A percentile compares a stretch with the other conserved stretches of the same genome.
These are phyloP conservation scores for Aquilaria malaccensis DNA, from an alignment of 345 rosid species.

Conservation along the genomic window DNA sequence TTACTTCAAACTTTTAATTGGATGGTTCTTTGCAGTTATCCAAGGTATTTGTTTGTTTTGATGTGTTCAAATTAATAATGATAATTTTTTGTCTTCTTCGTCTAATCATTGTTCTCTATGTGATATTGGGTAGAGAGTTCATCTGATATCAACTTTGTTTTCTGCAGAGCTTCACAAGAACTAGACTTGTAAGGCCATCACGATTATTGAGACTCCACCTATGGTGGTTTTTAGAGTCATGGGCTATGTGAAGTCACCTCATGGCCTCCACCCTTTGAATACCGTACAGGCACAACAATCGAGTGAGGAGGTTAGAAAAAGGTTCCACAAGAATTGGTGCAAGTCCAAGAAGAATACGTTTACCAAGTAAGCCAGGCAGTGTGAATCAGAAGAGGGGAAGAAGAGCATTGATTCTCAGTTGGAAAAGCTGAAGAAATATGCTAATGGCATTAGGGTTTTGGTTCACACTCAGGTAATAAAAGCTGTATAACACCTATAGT, in stretches of 20 bases:
- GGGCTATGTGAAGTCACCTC: constrained; percentile 69
- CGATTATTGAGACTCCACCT: constrained; percentile 75
- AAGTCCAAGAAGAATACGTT: constrained; percentile 92
- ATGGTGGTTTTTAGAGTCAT: constrained; percentile 83
- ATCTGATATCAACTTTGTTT: background rate
- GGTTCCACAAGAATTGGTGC: constrained; percentile 85
- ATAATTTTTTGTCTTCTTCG: too few relatives aligned
- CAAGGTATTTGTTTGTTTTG: too few relatives aligned
- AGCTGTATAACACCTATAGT: background rate
- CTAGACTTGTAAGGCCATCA: constrained; percentile 87
- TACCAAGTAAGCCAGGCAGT: constrained; percentile 51
- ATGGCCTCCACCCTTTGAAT: constrained; percentile 60
- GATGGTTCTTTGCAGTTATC: too few relatives aligned
- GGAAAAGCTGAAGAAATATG: constrained; percentile 79
- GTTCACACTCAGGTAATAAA: constrained; percentile 75
- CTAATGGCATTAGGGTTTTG: constrained; percentile 60
- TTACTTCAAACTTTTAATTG: too few relatives aligned
- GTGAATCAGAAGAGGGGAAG: constrained; percentile 61
- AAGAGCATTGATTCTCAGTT: constrained; percentile 55
- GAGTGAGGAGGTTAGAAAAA: constrained; percentile 69
- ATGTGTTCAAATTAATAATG: too few relatives aligned
- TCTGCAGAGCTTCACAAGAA: constrained; percentile 84
- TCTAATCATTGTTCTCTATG: too few relatives aligned
- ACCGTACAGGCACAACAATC: constrained; percentile 90
- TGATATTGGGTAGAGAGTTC: too few relatives aligned